Evolutionary conservation across 176 grass and related monocot genomes (phyloP).

Genomic region (Pontederia crassipes): DNA sequence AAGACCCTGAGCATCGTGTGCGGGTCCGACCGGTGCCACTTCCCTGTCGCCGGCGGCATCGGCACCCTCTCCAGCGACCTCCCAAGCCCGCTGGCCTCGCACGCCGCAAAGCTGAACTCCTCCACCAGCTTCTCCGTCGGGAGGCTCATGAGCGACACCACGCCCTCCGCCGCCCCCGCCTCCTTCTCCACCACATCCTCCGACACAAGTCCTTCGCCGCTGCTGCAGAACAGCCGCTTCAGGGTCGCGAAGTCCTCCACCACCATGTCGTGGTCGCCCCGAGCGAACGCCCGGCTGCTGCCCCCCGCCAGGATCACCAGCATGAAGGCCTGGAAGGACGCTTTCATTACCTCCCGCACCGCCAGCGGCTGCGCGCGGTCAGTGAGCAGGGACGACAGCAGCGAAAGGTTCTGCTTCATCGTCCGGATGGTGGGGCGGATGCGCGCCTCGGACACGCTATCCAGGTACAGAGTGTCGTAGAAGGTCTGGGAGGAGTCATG

Average conservation of each 20-base stretch:
- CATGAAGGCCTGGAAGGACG: conserved; percentile 14
- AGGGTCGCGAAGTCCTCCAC: conserved; percentile 9
- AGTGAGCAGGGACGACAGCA: conserved; percentile 16
- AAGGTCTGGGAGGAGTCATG: conserved; percentile 5
- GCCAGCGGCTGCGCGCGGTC: conserved; percentile 19
- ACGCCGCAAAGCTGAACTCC: conserved; percentile 8
- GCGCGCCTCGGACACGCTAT: neutral
- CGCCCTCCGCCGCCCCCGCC: conserved; percentile 4
- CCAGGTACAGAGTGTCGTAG: conserved; percentile 9
- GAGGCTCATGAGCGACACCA: conserved; percentile 3
- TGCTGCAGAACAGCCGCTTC: conserved; percentile 10
- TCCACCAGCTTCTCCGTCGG: conserved; percentile 17
- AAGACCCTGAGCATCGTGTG: conserved; percentile 16
- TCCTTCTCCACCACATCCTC: conserved; percentile 21
- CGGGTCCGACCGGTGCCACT: conserved; percentile 9
- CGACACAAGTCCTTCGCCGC: conserved; percentile 9
- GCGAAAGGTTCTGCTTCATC: conserved; percentile 11
- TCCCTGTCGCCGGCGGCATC: conserved; percentile 11
- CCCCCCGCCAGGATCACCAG: conserved; percentile 11
- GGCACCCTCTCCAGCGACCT: conserved; percentile 11
- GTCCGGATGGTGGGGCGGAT: conserved; percentile 2
- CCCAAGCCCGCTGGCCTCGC: conserved; percentile 5
- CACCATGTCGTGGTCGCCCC: conserved; percentile 11
- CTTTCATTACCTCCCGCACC: conserved; percentile 15
- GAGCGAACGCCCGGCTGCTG: neutral